These are phyloP conservation scores for Iris pallida DNA, from an alignment of 116 monocot genomes.

Conservation along the genomic window DNA sequence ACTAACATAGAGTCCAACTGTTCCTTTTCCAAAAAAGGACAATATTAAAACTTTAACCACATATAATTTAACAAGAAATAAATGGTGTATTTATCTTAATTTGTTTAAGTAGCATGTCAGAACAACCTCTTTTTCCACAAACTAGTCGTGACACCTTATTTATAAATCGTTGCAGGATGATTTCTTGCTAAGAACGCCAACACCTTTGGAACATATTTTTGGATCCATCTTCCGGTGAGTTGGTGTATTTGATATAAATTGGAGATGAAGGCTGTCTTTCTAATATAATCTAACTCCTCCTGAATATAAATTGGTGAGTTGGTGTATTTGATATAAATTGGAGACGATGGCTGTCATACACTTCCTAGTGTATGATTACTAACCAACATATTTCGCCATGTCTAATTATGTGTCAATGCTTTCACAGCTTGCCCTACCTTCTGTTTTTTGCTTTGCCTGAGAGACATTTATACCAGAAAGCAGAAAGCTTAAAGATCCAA, in stretches of 20 bases:
- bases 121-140: too few relatives aligned
- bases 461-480: constrained; percentile 81
- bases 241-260: not conserved
- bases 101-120: too few relatives aligned
- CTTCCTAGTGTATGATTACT: not conserved
- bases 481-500: constrained; percentile 77
- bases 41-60: too few relatives aligned
- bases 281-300: too few relatives aligned
- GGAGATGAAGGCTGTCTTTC: not conserved
- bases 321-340: not conserved
- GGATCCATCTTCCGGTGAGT: constrained; percentile 81
- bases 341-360: too few relatives aligned
- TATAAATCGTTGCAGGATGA: constrained; percentile 65
- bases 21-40: too few relatives aligned
- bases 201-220: constrained; percentile 91
- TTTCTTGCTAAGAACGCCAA: constrained; percentile 94
- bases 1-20: too few relatives aligned
- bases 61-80: too few relatives aligned
- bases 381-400: not conserved
- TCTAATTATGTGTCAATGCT: constrained; percentile 33
- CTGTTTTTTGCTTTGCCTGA: constrained; percentile 25
- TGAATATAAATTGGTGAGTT: too few relatives aligned
- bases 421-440: constrained; percentile 29
- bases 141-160: not conserved
- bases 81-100: too few relatives aligned